Evolutionary conservation across 768 basidiomycete species (phyloP).

Genomic region (Boletellus ananiceps): DNA sequence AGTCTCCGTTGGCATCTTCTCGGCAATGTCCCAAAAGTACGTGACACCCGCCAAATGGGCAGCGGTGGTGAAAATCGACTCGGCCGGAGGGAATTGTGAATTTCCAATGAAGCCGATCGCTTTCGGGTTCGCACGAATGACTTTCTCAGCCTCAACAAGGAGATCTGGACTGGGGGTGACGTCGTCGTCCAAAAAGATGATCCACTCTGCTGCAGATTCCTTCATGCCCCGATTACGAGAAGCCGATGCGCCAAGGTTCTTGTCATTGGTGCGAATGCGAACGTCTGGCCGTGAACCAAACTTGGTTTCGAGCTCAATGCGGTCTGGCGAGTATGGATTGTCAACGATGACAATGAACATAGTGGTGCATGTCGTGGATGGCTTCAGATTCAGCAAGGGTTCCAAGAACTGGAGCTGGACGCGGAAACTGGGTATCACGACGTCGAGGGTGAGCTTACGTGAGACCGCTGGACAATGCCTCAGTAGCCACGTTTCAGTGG

Average conservation of each 20-base stretch:
- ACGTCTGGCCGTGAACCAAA: slow-evolving; percentile 45
- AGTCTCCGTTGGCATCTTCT: slow-evolving; percentile 35
- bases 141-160: slow-evolving; percentile 42
- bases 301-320: slow-evolving; percentile 35
- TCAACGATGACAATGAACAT: slow-evolving; percentile 61
- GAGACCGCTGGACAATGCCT: slow-evolving; percentile 15
- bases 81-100: slow-evolving; percentile 44
- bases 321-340: slow-evolving; percentile 41
- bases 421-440: slow-evolving; percentile 54
- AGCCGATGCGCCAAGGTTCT: slow-evolving; percentile 48
- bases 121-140: slow-evolving; percentile 41
- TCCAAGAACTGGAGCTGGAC: slow-evolving; percentile 44
- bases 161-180: slow-evolving; percentile 40
- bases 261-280: slow-evolving; percentile 47
- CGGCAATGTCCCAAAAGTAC: slow-evolving; percentile 59
- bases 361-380: slow-evolving; percentile 39
- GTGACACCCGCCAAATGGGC: slow-evolving; percentile 54
- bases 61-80: slow-evolving; percentile 48
- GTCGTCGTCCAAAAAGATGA: slow-evolving; percentile 60
- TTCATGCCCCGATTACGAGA: slow-evolving; percentile 52
- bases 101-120: slow-evolving; percentile 56
- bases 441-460: slow-evolving; percentile 47
- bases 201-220: slow-evolving; percentile 56
- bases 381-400: slow-evolving; percentile 40
- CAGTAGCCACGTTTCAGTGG: slow-evolving; percentile 36